These are phyloP conservation scores for Eucalyptus marginata DNA, from an alignment of 345 rosid species.

Conservation along the genomic window DNA sequence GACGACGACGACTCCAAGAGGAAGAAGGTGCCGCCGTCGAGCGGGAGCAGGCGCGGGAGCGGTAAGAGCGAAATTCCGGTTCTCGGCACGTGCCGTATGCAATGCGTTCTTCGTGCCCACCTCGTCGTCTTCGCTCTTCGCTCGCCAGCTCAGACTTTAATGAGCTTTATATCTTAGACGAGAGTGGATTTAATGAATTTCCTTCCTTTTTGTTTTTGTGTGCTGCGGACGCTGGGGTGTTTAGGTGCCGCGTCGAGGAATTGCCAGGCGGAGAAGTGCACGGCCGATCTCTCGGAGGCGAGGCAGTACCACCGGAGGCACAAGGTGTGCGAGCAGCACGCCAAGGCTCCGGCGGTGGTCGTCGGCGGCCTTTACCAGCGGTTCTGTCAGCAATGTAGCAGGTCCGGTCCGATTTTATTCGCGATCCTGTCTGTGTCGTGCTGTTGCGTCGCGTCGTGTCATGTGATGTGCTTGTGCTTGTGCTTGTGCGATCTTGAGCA, in stretches of 20 bases:
- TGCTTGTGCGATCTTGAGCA: neutral
- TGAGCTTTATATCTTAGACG: neutral
- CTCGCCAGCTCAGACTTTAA: neutral
- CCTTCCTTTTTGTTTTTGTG: neutral
- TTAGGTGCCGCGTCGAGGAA: constrained; percentile 15
- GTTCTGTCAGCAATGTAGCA: constrained; percentile 84
- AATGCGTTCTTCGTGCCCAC: neutral
- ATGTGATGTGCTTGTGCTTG: neutral
- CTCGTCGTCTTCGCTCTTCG: neutral
- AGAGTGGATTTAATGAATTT: neutral
- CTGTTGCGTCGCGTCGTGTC: no score
- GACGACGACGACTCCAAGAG: neutral
- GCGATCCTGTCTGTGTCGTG: neutral
- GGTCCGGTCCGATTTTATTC: constrained; percentile 6
- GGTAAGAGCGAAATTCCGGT: neutral
- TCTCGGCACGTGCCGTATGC: neutral
- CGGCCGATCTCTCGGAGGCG: constrained; percentile 38
- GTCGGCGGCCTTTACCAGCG: constrained; percentile 50
- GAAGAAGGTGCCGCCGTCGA: neutral
- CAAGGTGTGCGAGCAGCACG: constrained; percentile 63
- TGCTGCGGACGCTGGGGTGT: neutral
- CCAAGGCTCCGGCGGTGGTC: constrained; percentile 59
- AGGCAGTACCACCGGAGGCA: constrained; percentile 61
- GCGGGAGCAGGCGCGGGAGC: neutral
- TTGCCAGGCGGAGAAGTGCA: constrained; percentile 62